A percentile compares a stretch with the other conserved stretches of the same genome.
Evolutionary conservation across 345 rosid genomes (phyloP).

Genomic region (Brassica nigra): DNA sequence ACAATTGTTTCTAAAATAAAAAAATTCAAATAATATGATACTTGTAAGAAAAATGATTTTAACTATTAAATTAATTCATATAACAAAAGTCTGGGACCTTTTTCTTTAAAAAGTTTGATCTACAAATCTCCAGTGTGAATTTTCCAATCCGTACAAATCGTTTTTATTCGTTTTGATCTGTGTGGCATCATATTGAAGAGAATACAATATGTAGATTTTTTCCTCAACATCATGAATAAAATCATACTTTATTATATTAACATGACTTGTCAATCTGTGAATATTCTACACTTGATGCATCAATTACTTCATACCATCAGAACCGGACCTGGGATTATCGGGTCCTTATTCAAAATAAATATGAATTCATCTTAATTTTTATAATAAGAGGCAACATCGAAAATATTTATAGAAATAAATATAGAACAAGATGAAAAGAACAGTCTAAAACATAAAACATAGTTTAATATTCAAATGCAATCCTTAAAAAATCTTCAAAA

Average conservation of each 20-base stretch:
- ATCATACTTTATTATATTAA: background rate
- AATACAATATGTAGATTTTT: background rate
- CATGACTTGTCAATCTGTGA: background rate
- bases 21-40: too few relatives aligned
- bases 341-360: too few relatives aligned
- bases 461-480: too few relatives aligned
- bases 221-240: background rate
- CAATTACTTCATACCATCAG: background rate
- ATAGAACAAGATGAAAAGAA: too few relatives aligned
- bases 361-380: too few relatives aligned
- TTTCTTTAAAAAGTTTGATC: background rate
- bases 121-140: background rate
- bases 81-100: background rate
- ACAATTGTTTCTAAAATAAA: too few relatives aligned
- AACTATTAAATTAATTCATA: background rate
- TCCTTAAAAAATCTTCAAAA: too few relatives aligned
- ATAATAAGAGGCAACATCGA: too few relatives aligned
- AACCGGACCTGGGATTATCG: too few relatives aligned
- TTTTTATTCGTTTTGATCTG: too few relatives aligned
- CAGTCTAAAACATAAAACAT: too few relatives aligned
- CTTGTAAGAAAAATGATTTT: background rate
- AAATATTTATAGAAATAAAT: too few relatives aligned
- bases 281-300: background rate
- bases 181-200: background rate
- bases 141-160: background rate